These are phyloP conservation scores for Trypethelium eluteriae DNA, from an alignment of 495 filamentous ascomycete genomes.

Conservation along the genomic window DNA sequence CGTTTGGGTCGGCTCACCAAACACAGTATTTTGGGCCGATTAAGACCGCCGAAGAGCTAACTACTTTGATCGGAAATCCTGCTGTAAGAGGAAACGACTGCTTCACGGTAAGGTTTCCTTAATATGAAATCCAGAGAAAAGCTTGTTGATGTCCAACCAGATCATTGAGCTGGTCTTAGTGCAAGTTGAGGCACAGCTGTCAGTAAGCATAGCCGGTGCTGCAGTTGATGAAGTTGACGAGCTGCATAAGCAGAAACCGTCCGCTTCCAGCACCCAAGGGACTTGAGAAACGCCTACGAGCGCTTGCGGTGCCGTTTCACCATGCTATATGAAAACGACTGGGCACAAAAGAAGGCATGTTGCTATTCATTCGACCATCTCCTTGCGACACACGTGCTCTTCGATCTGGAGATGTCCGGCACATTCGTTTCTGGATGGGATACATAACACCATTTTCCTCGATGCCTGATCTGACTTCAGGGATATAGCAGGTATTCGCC, in stretches of 20 bases:
- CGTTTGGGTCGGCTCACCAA: slow-evolving; percentile 15
- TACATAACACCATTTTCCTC: too few relatives aligned
- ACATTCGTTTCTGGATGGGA: too few relatives aligned
- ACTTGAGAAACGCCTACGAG: not conserved
- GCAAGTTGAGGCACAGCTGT: slow-evolving; percentile 16
- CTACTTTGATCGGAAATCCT: slow-evolving; percentile 8
- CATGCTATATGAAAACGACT: not conserved
- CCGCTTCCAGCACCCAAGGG: not conserved
- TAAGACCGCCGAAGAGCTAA: slow-evolving; percentile 14
- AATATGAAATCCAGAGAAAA: not conserved
- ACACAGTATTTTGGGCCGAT: slow-evolving; percentile 17
- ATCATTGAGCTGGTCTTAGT: slow-evolving; percentile 18
- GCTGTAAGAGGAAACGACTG: slow-evolving; percentile 12
- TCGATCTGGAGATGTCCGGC: too few relatives aligned
- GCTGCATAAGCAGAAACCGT: not conserved
- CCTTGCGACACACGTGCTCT: too few relatives aligned
- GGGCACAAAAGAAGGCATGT: not conserved
- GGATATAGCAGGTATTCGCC: too few relatives aligned
- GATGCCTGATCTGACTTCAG: too few relatives aligned
- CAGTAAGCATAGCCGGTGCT: slow-evolving; percentile 10
- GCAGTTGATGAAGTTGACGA: slow-evolving; percentile 18
- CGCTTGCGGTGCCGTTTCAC: not conserved
- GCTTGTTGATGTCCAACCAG: not conserved
- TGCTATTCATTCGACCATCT: too few relatives aligned
- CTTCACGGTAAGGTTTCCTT: slow-evolving; percentile 6